phyloP scores from a whole-genome alignment of 2,329 filamentous ascomycete genomes.

The Camillea tinctor region DNA sequence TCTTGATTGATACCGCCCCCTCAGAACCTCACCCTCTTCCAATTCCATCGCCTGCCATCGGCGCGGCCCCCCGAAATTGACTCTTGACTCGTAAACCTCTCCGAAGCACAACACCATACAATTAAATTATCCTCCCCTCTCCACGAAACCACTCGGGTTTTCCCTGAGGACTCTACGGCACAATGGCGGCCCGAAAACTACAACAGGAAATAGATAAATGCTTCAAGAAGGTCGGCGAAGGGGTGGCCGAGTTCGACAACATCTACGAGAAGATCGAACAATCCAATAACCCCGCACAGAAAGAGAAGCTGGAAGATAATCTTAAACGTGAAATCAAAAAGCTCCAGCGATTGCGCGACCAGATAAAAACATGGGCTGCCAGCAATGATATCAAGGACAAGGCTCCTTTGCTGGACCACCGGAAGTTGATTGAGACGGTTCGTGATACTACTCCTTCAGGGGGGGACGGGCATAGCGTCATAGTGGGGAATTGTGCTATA shows the following conservation, averaged over 20 bases:
- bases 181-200: slow-evolving; percentile 93
- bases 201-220: slow-evolving; percentile 98
- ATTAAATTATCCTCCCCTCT: too few species aligned
- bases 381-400: slow-evolving; percentile 99
- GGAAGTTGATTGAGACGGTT: slow-evolving; percentile 97
- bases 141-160: slow-evolving; percentile 8
- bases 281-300: slow-evolving; percentile 88
- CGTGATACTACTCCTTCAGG: slow-evolving; percentile 32
- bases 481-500: slow-evolving; percentile 5
- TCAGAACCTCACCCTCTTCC: not conserved
- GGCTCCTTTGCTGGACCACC: slow-evolving; percentile 86
- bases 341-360: slow-evolving; percentile 91
- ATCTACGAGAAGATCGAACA: slow-evolving; percentile 98
- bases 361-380: slow-evolving; percentile 99
- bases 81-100: not conserved
- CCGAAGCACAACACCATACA: not conserved
- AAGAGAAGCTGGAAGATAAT: slow-evolving; percentile 97
- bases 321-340: slow-evolving; percentile 99
- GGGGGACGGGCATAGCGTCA: not conserved
- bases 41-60: not conserved
- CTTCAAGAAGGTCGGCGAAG: slow-evolving; percentile 97
- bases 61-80: slow-evolving; percentile 1
- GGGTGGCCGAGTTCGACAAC: slow-evolving; percentile 84
- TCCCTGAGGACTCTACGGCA: slow-evolving; percentile 32
- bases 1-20: not conserved